phyloP scores from a whole-genome alignment of 768 basidiomycete genomes.

The Auricularia sp. region DNA sequence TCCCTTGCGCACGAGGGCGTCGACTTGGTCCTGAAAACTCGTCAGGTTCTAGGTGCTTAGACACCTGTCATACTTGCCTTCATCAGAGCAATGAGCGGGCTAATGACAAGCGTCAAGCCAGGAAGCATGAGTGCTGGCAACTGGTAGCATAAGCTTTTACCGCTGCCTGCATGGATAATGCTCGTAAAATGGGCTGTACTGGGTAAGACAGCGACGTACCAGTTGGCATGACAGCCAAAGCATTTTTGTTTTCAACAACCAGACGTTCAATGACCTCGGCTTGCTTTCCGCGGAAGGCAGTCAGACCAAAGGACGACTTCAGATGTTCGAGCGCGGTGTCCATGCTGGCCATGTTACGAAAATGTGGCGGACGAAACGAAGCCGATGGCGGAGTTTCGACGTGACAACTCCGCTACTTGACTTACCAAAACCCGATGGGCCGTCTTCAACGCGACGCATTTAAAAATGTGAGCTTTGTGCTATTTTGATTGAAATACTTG shows the following conservation, averaged over 20 bases:
- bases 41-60: not conserved
- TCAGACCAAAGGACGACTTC: slow-evolving; percentile 26
- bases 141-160: slow-evolving; percentile 31
- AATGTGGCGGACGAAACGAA: not conserved
- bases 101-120: slow-evolving; percentile 27
- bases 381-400: not conserved
- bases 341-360: slow-evolving; percentile 15
- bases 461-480: too few relatives aligned
- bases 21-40: slow-evolving; percentile 29
- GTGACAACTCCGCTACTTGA: not conserved
- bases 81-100: slow-evolving; percentile 22
- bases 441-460: not conserved
- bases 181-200: not conserved
- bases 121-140: slow-evolving; percentile 23
- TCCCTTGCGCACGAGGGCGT: slow-evolving; percentile 22
- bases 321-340: slow-evolving; percentile 24
- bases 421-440: not conserved
- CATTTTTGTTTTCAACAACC: slow-evolving; percentile 29
- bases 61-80: slow-evolving; percentile 4
- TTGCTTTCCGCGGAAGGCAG: slow-evolving; percentile 28
- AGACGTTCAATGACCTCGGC: slow-evolving; percentile 29
- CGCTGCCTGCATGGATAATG: slow-evolving; percentile 15
- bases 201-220: slow-evolving; percentile 17
- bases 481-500: too few relatives aligned
- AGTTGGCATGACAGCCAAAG: slow-evolving; percentile 33